Percentiles rank a stretch among this genome's conserved stretches.
These are phyloP conservation scores for Kazachstania sp. DNA, from an alignment of 1,139 yeast genomes.

Conservation along the genomic window DNA sequence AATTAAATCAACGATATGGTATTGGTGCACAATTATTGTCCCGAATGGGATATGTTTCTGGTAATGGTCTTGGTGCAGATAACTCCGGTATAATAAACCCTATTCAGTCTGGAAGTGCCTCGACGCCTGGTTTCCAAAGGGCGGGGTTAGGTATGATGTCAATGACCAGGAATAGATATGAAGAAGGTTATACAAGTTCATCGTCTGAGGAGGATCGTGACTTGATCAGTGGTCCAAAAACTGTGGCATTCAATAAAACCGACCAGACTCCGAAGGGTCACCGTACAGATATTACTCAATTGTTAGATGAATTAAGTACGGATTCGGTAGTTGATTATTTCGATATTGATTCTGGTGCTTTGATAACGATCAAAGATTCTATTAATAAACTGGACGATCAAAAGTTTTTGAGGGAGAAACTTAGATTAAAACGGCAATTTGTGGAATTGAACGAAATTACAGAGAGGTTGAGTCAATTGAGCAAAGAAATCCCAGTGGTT, in stretches of 20 bases:
- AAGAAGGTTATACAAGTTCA: constrained; percentile 9
- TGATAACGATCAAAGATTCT: neutral
- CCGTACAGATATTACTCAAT: constrained; percentile 1
- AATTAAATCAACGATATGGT: constrained; percentile 45
- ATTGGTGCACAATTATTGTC: constrained; percentile 74
- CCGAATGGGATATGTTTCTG: constrained; percentile 81
- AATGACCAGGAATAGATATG: constrained; percentile 9
- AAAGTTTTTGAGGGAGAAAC: neutral
- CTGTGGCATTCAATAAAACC: constrained; percentile 1
- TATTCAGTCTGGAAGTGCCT: constrained; percentile 43
- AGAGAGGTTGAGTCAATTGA: neutral
- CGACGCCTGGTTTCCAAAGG: constrained; percentile 47
- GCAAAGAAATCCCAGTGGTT: constrained; percentile 1
- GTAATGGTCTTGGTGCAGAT: constrained; percentile 69
- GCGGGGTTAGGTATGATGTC: constrained; percentile 56
- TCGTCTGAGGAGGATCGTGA: constrained; percentile 9
- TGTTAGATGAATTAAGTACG: constrained; percentile 4
- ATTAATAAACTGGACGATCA: neutral
- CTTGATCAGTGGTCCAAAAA: neutral
- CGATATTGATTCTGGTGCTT: neutral
- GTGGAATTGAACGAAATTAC: neutral
- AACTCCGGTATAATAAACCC: constrained; percentile 74
- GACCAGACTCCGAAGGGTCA: neutral
- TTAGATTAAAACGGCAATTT: neutral
- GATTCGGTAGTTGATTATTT: neutral